Base-by-base conservation (phyloP, 75 land plant genomes). In the Ceratopteris richardii region DNA sequence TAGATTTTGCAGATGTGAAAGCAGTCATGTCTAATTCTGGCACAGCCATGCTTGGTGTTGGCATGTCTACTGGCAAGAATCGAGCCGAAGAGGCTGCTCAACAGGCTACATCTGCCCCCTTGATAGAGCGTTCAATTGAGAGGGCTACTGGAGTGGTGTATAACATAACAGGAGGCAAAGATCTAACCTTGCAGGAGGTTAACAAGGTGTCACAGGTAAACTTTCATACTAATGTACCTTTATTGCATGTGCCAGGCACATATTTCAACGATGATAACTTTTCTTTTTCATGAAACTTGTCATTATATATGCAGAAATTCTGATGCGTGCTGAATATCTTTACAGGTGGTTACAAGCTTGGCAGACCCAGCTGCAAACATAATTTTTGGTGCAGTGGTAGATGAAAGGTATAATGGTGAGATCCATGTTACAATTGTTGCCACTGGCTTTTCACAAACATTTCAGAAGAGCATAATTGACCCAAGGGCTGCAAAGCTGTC, bases 311-410 rank as follows among this genome's bases (percentile, higher is more conserved):
- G n/a, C n/a, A n/a, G n/a, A n/a, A n/a, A n/a, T n/a, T n/a, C n/a
- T n/a, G n/a, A n/a, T n/a, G n/a, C n/a, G n/a, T 60, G 21, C 27
- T 43, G n/a, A 20, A 21, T 24, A 18, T 26, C 60, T 56, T 42
- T 62, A 18, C 68, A 91, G 95, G 88, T 91, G 41, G 97, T 91
- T 18, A 91, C 97, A 33, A 84, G 97, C 57, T 68, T 91, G 61
- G 95, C 97, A 54, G 97, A 92, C 57, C 95, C 95, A 20, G 76
- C 90, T 22, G 97, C 97, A 19, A 92, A 92, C 66, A 88, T 92
- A 30, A 88, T 92, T 63, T 88, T 92, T 76, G 97, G 95, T 18
- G 95, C 95, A 14, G 97, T 92, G 33, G 95, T 88, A 22, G 97
- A 92, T 69, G 97, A 88, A 20, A 78, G 83, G 14, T 91, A 82